Conservation (phyloP, 805 yeast genomes). For the Cyberlindnera meyerae region DNA sequence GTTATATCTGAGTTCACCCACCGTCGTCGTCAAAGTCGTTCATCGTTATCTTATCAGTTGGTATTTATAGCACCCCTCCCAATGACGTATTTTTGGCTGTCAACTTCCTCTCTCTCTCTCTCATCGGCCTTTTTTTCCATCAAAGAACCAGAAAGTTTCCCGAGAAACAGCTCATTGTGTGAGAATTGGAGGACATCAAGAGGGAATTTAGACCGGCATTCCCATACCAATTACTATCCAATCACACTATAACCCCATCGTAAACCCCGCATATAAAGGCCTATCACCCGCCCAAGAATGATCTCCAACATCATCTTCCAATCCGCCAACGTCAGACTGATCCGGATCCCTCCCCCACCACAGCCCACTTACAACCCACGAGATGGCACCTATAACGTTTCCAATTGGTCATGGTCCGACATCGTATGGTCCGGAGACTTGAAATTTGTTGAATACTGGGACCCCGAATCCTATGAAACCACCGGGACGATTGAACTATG, state of each 20-base stretch:
- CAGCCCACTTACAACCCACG: not conserved
- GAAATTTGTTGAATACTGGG: constrained; percentile 26
- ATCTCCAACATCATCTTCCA: not conserved
- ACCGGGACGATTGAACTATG: constrained; percentile 10
- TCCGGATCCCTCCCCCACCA: constrained; percentile 17
- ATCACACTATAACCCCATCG: no score
- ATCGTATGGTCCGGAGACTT: constrained; percentile 33
- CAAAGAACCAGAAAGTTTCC: no score
- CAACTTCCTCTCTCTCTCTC: no score
- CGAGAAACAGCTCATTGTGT: no score
- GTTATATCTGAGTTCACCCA: constrained; percentile 6
- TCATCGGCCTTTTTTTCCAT: no score
- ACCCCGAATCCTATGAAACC: constrained; percentile 3
- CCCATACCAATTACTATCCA: no score
- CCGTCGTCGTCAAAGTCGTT: constrained; percentile 24
- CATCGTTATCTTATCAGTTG: constrained; percentile 1
- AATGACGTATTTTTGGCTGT: no score
- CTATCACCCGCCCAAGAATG: no score
- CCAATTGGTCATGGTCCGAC: constrained; percentile 30
- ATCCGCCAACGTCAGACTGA: constrained; percentile 9
- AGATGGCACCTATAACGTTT: constrained; percentile 9
- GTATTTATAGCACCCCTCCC: no score
- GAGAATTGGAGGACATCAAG: no score
- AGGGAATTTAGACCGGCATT: no score
- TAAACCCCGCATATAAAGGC: no score